Evolutionary conservation across 805 yeast genomes (phyloP).

Genomic region (Lachancea fermentati): DNA sequence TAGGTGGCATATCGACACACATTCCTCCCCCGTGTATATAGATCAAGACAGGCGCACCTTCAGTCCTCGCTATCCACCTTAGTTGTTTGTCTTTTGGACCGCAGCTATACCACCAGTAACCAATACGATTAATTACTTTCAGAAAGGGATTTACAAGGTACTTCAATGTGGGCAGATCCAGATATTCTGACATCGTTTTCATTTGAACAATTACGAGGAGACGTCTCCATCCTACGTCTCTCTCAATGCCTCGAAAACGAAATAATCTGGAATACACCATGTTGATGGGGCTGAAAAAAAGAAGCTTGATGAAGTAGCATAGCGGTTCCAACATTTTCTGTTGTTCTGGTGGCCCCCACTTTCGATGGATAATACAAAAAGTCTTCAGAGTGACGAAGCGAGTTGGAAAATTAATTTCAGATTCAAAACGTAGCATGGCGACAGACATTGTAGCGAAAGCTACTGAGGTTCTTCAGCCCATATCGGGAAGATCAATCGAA

Average conservation of each 20-base stretch:
- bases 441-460: constrained; percentile 1
- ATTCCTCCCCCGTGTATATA: constrained; percentile 29
- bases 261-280: not conserved
- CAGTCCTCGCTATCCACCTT: constrained; percentile 4
- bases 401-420: not conserved
- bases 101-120: constrained; percentile 4
- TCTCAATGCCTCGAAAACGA: not conserved
- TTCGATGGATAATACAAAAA: not conserved
- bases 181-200: constrained; percentile 2
- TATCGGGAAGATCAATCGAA: constrained; percentile 16
- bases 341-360: not conserved
- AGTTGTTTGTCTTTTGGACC: not conserved
- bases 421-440: constrained; percentile 1
- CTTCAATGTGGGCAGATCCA: constrained; percentile 4
- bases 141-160: constrained; percentile 5
- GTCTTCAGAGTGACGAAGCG: not conserved
- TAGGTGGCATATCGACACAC: constrained; percentile 16
- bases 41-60: constrained; percentile 15
- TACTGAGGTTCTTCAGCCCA: constrained; percentile 11
- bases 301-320: not conserved
- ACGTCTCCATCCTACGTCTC: constrained; percentile 1
- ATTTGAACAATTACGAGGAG: constrained; percentile 1
- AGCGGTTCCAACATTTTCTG: constrained; percentile 6
- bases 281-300: not conserved
- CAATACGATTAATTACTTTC: not conserved